phyloP scores from a whole-genome alignment of 2,329 filamentous ascomycete species.

The Xylariaceae sp. region DNA sequence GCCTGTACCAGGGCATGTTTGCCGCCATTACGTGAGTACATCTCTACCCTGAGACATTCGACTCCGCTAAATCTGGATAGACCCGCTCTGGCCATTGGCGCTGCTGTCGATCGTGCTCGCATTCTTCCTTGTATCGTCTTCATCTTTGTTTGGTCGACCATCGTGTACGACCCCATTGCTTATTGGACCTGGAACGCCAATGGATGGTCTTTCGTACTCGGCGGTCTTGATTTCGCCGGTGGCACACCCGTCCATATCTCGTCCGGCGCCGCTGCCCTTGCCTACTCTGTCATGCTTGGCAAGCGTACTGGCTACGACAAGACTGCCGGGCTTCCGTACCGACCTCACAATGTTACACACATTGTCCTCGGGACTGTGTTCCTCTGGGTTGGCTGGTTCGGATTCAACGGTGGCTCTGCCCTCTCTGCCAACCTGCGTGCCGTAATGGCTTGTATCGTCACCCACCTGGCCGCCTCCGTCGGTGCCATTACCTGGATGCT shows the following conservation, averaged over 20 bases:
- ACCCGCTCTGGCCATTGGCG: slow-evolving; percentile 55
- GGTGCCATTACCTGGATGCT: slow-evolving; percentile 81
- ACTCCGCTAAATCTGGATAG: slow-evolving; percentile 28
- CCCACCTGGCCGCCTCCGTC: slow-evolving; percentile 78
- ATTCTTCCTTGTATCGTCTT: slow-evolving; percentile 60
- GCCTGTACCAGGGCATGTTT: slow-evolving; percentile 86
- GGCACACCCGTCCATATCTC: slow-evolving; percentile 73
- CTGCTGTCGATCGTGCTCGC: slow-evolving; percentile 58
- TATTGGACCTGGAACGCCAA: slow-evolving; percentile 76
- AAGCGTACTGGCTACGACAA: slow-evolving; percentile 61
- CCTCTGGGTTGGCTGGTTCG: slow-evolving; percentile 95
- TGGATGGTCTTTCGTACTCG: slow-evolving; percentile 67
- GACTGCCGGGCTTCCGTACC: slow-evolving; percentile 60
- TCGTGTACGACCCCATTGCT: slow-evolving; percentile 70
- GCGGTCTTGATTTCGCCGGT: slow-evolving; percentile 70
- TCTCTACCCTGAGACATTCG: background rate
- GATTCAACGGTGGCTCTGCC: slow-evolving; percentile 87
- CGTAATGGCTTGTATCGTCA: slow-evolving; percentile 84
- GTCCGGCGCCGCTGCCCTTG: slow-evolving; percentile 66
- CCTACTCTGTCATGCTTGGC: slow-evolving; percentile 70
- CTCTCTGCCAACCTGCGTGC: slow-evolving; percentile 79
- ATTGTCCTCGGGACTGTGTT: slow-evolving; percentile 70
- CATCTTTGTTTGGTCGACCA: slow-evolving; percentile 67
- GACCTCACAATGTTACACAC: slow-evolving; percentile 70
- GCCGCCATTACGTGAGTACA: slow-evolving; percentile 76